Base-by-base conservation (phyloP, 768 basidiomycete genomes). In the Agrocybe pediades region DNA sequence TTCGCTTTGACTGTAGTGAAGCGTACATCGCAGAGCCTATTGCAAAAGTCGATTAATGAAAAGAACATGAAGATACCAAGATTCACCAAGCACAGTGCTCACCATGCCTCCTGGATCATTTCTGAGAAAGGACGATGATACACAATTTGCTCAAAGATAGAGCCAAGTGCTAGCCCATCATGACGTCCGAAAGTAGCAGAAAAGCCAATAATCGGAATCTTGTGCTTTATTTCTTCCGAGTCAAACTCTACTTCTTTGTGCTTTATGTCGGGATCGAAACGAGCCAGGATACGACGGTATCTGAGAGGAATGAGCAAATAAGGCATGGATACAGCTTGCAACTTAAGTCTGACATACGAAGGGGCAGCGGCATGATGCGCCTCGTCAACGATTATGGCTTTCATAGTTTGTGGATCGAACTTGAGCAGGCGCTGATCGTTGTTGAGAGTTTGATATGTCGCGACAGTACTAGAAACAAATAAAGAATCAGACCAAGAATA, bases 81-180 rank as follows among this genome's bases (percentile, higher is more conserved):
- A 6, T 33, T 25, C 13, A 36, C 24, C 9, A 40, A 33, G 30
- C 19, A 3, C 15, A 15, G 13, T 11, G 54, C 72, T 39, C 59
- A 87, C 95, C 95, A 98, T 67, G 91, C 82, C 49, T 94, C 94
- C 59, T 88, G 85, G 56, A 98, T 90, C 95, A 98, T 95, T 47
- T 92, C 86, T 11, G 92, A 68, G 61, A 97, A 93, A 59, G 93
- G 91, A 16, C 84, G 82, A 66, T 98, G 95, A 66, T 92, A 98
- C 0, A 97, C 95, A 49, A 98, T 95, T 45, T 79, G 78, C 63
- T 97, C 84, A 62, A 96, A 98, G 1, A 97, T 87, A 2, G 88
- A 86, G 6, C 92, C 87, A 3, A 98, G 80, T 1, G 94, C 91
- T 2, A 95, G 75, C 4, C 93, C 90, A 60, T 98, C 96, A 59